Base-by-base conservation (phyloP, 805 yeast species). In the Zygotorulaspora florentina region DNA sequence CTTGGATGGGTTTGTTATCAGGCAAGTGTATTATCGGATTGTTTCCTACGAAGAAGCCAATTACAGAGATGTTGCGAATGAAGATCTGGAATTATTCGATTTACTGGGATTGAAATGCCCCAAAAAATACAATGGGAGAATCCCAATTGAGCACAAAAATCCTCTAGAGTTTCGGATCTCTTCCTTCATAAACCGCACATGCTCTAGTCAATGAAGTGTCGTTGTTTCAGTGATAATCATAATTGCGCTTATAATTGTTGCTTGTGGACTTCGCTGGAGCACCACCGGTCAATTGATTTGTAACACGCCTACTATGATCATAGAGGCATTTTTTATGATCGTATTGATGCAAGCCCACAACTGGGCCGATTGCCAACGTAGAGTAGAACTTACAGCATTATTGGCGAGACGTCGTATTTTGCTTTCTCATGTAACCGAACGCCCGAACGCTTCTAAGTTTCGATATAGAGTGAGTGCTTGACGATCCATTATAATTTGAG, bases 261-360 rank as follows among this genome's bases (percentile, higher is more conserved):
- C 75, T 23, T 59, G 67, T 8, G 66, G 53, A 13, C 43, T 71
- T 53, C 53, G 48, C 33, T 71, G 74, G 73, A 64, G 62, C 39
- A 63, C 65, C 2, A 69, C 71, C 3, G 75, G 71, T 31, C 75
- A 71, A 51, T 57, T 71, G 39, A 47, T 71, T 31, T 62, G 65
- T 28, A 71, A 71, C 45, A 67, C 72, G 0, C 75, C 75, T 33
- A 68, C 75, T 0, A 71, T 69, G 73, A 70, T 71, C 51, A 68
- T 71, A 31, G 75, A 71, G 50, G 72, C 65, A 15, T 71, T 71
- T 46, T 69, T 70, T 51, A 40, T 70, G 39, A 54, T 71, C 28
- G 66, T 71, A 26, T 49, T 71, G 25, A 48, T 69, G 20, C 71
- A 68, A 44, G 72, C 72, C 2, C 74, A 70, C 47, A 63, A 64